A percentile compares a stretch with the other conserved stretches of the same genome.
These are phyloP conservation scores for Mucor sp. DNA, from an alignment of 371 early-diverging fungal genomes.

Conservation along the genomic window DNA sequence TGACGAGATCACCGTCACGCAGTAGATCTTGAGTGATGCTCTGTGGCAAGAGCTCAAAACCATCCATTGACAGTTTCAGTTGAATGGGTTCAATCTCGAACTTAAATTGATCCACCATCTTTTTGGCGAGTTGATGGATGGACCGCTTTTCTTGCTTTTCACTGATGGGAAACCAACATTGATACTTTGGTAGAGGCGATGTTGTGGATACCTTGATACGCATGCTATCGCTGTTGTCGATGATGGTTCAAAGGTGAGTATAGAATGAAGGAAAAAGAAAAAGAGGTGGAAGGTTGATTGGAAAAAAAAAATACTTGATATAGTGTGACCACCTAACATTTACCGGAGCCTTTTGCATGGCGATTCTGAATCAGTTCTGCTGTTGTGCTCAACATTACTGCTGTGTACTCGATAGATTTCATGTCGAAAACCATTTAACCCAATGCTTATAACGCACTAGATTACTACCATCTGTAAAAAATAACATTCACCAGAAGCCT, in stretches of 20 bases:
- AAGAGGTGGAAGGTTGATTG: background rate
- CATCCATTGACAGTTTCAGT: conserved; percentile 13
- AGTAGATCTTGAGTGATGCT: conserved; percentile 3
- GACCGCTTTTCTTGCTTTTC: background rate
- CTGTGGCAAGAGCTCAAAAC: conserved; percentile 14
- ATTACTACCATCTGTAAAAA: too few relatives aligned
- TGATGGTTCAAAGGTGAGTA: too few relatives aligned
- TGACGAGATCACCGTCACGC: conserved; percentile 22
- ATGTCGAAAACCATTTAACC: too few relatives aligned
- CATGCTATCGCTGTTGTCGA: conserved; percentile 1
- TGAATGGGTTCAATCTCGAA: background rate
- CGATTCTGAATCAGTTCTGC: background rate
- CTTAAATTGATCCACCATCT: conserved; percentile 5
- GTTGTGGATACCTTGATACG: conserved; percentile 14
- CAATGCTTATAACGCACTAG: too few relatives aligned
- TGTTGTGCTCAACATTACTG: too few relatives aligned
- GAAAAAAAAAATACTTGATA: background rate
- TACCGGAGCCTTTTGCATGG: too few relatives aligned
- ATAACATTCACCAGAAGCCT: too few relatives aligned
- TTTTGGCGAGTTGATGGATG: conserved; percentile 6
- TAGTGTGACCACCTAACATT: too few relatives aligned
- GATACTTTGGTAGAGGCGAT: conserved; percentile 5
- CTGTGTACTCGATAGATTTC: too few relatives aligned
- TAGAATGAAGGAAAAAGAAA: background rate
- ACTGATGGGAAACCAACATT: conserved; percentile 14